Evolutionary conservation across 345 rosid genomes (phyloP).

Genomic region (Viola odorata): DNA sequence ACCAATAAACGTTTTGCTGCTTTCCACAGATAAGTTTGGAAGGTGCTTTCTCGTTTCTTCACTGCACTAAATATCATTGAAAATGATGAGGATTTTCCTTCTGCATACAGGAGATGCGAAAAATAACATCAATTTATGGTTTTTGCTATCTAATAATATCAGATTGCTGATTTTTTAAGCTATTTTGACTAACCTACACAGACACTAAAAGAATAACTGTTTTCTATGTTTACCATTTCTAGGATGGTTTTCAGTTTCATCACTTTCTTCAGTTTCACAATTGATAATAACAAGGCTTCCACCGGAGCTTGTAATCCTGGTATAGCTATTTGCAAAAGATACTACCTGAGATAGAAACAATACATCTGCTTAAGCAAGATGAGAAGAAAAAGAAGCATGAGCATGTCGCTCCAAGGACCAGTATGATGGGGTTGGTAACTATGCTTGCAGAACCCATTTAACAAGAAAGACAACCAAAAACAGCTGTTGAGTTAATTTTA

Average conservation of each 20-base stretch:
- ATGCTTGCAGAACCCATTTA: not conserved
- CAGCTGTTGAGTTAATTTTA: no score
- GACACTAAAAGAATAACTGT: not conserved
- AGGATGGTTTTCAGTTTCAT: slow-evolving; percentile 21
- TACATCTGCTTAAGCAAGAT: slow-evolving; percentile 4
- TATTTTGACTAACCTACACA: slow-evolving; percentile 5
- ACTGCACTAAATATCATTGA: slow-evolving; percentile 46
- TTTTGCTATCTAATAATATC: no score
- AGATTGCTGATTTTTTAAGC: no score
- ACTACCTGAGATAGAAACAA: slow-evolving; percentile 51
- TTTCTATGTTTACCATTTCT: slow-evolving; percentile 34
- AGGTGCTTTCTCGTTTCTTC: slow-evolving; percentile 61
- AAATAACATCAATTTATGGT: slow-evolving; percentile 9
- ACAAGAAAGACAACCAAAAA: not conserved
- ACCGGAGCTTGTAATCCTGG: slow-evolving; percentile 27
- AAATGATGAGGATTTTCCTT: slow-evolving; percentile 35
- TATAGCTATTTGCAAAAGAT: slow-evolving; percentile 35
- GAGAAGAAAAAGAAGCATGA: not conserved
- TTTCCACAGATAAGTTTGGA: slow-evolving; percentile 46
- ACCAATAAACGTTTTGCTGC: slow-evolving; percentile 45
- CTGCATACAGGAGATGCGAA: slow-evolving; percentile 32
- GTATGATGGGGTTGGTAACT: not conserved
- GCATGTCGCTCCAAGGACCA: not conserved
- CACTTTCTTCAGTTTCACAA: slow-evolving; percentile 29
- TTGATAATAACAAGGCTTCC: slow-evolving; percentile 46